Base-by-base conservation (phyloP, 345 rosid species). In the Sisymbrium altissimum region DNA sequence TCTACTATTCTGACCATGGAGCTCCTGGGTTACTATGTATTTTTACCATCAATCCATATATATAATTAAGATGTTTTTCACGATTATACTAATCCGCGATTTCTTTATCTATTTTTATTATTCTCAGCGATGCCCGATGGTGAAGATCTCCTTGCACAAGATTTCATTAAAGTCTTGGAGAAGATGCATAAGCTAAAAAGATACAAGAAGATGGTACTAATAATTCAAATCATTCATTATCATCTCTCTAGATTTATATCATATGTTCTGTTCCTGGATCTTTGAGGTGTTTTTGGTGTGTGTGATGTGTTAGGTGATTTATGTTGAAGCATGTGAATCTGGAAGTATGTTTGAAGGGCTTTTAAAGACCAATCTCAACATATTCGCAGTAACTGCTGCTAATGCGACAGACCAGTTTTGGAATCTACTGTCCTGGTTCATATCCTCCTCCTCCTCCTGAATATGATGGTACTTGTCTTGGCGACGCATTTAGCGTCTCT, bases 1-100 rank as follows among this genome's bases (percentile, higher is more conserved):
- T 88, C 44, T 90, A 71, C 66, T 90, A 88, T 43, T 10, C 88
- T 44, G 97, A 88, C 32, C 90, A 88, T 75, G 97, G 97, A 13
- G 6, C 72, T 65, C 61, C 90, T n/a, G 92, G 90, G 0, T 0
- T 67, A 4, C 38, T 86, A 35, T 68, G 90, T 83, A 52, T 50
- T 54, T 27, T 39, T 27, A 41, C 27, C 5, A 46, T 36, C 4
- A 29, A 41, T 32, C 29, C 25, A 19, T 64, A 33, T 54, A 27
- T 35, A 38, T 29, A 17, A 5, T 8, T 4, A 30, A 60, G 15
- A 68, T 50, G 62, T 39, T 48, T 41, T 13, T 46, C 11, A 33
- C 3, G 64, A 68, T 60, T 48, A 60, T 39, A 43, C 41, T 41
- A 27, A 33, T 53, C 6, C 1, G 8, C 4, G 3, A 3, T 21